These are phyloP conservation scores for Euclidium syriacum DNA, from an alignment of 345 rosid genomes.

Conservation along the genomic window DNA sequence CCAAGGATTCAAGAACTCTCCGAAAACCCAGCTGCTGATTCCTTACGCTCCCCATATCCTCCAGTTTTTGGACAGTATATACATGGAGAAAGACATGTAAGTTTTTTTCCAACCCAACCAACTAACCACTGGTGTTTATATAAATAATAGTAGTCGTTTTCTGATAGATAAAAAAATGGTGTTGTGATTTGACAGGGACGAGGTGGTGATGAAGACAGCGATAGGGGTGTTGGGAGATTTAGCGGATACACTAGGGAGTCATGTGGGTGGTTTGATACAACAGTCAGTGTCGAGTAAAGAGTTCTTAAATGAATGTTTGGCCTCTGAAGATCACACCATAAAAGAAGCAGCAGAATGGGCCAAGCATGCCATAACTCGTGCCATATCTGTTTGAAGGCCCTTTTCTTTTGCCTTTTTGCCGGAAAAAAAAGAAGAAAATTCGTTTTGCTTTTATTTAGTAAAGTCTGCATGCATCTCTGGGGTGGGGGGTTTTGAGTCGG, in stretches of 20 bases:
- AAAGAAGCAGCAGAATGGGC: constrained; percentile 58
- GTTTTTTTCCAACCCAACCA: constrained; percentile 14
- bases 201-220: constrained; percentile 72
- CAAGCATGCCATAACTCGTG: constrained; percentile 65
- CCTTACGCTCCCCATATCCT: constrained; percentile 66
- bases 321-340: constrained; percentile 59
- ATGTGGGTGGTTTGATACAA: constrained; percentile 69
- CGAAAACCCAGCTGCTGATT: constrained; percentile 64
- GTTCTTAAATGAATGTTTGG: constrained; percentile 66
- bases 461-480: constrained; percentile 38
- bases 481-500: constrained; percentile 26
- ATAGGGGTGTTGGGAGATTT: constrained; percentile 76
- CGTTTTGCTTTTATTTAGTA: constrained; percentile 23
- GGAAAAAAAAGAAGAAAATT: constrained; percentile 8
- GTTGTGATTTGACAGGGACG: constrained; percentile 45
- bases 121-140: background rate
- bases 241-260: constrained; percentile 74
- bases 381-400: constrained; percentile 59
- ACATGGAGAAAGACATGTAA: constrained; percentile 77
- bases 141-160: background rate
- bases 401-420: constrained; percentile 11
- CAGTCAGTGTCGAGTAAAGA: constrained; percentile 66
- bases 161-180: background rate
- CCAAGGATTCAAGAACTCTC: constrained; percentile 74
- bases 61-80: constrained; percentile 72